These are phyloP conservation scores for Fraxinus xanthoxyloides DNA, from an alignment of 305 asterid species.

Conservation along the genomic window DNA sequence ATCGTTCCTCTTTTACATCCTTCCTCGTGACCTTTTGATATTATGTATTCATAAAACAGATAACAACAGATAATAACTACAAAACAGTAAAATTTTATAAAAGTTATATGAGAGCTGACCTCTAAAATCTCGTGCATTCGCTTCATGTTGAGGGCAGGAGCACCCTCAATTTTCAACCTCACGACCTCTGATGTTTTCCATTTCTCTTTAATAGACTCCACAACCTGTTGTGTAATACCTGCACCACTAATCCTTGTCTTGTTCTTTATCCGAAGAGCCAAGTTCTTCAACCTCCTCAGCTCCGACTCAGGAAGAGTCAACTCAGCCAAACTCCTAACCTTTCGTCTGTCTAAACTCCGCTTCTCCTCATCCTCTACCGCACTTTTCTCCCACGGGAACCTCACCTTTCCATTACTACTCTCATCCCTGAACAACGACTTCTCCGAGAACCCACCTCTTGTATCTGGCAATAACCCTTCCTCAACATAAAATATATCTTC, in stretches of 20 bases:
- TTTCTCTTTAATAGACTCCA: slow-evolving; percentile 67
- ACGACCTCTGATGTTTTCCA: slow-evolving; percentile 86
- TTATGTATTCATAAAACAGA: slow-evolving; percentile 1
- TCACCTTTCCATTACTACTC: slow-evolving; percentile 46
- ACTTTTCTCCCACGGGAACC: slow-evolving; percentile 84
- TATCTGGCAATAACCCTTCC: slow-evolving; percentile 76
- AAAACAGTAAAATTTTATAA: slow-evolving; percentile 1
- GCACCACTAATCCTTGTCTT: slow-evolving; percentile 69
- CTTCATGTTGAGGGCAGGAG: slow-evolving; percentile 93
- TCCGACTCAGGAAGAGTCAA: slow-evolving; percentile 82
- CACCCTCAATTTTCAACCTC: slow-evolving; percentile 83
- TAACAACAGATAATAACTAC: not conserved
- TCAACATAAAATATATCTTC: slow-evolving; percentile 83
- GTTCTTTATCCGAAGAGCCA: slow-evolving; percentile 69
- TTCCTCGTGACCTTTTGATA: not conserved
- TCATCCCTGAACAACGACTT: slow-evolving; percentile 59
- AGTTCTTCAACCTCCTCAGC: slow-evolving; percentile 63
- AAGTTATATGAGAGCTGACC: slow-evolving; percentile 40
- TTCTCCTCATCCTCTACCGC: slow-evolving; percentile 30
- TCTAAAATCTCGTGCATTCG: slow-evolving; percentile 83
- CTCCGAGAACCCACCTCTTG: slow-evolving; percentile 76
- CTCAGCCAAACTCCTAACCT: slow-evolving; percentile 66
- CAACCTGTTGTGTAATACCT: slow-evolving; percentile 77
- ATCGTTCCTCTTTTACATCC: not conserved
- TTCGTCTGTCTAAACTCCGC: slow-evolving; percentile 53